phyloP scores from a whole-genome alignment of 768 basidiomycete genomes.

The Favolaschia claudopus region DNA sequence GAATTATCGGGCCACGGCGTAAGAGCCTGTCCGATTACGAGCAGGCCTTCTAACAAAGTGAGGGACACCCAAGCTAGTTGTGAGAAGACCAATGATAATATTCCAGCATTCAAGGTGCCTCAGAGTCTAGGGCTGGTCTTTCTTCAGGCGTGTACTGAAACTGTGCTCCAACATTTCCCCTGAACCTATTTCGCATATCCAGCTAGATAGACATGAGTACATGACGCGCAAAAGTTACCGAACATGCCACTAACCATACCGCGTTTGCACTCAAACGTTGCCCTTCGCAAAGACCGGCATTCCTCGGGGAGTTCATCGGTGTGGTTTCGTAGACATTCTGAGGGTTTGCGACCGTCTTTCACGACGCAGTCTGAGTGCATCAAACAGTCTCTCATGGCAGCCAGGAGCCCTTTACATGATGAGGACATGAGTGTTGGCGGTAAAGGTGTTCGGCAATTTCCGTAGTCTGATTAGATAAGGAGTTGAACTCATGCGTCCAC shows the following conservation, averaged over 20 bases:
- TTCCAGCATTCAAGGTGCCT: too few relatives aligned
- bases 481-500: constrained; percentile 41
- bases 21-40: too few relatives aligned
- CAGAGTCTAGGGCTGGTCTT: constrained; percentile 15
- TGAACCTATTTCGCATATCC: constrained; percentile 85
- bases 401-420: constrained; percentile 79
- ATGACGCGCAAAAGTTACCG: background rate
- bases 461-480: background rate
- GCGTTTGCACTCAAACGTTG: constrained; percentile 90
- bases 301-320: constrained; percentile 78
- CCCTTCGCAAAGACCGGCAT: constrained; percentile 80
- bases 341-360: constrained; percentile 80
- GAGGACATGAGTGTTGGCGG: constrained; percentile 66
- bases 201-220: constrained; percentile 53
- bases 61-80: too few relatives aligned
- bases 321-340: constrained; percentile 84
- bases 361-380: constrained; percentile 88
- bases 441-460: background rate
- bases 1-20: too few relatives aligned
- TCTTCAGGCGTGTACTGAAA: constrained; percentile 47
- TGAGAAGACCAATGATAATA: too few relatives aligned
- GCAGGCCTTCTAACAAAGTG: too few relatives aligned
- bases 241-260: constrained; percentile 69
- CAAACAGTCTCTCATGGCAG: constrained; percentile 84
- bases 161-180: constrained; percentile 72